Evolutionary conservation across 352 stramenopile species (phyloP).

Genomic region (Globisporangium cystogenes): DNA sequence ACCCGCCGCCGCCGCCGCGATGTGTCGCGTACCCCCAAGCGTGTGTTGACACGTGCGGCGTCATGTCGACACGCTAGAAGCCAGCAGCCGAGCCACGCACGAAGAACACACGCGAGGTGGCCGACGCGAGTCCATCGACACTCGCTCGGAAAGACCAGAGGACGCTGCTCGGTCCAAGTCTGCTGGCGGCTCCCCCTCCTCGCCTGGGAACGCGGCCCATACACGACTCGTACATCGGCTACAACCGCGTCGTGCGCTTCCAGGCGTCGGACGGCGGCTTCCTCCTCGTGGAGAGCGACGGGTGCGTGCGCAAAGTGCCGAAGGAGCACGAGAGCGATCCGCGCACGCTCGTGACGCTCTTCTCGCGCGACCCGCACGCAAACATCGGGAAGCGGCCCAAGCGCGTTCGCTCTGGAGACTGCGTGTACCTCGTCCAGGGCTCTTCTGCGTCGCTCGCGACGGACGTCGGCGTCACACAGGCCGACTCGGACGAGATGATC

Average conservation of each 20-base stretch:
- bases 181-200: neutral
- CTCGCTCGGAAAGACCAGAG: neutral
- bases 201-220: neutral
- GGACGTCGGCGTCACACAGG: slow-evolving; percentile 7
- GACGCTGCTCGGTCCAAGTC: neutral
- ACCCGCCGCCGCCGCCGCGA: no score
- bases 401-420: slow-evolving; percentile 16
- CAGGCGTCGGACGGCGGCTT: slow-evolving; percentile 30
- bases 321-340: slow-evolving; percentile 17
- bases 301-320: slow-evolving; percentile 26
- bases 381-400: slow-evolving; percentile 16
- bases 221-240: slow-evolving; percentile 19
- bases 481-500: slow-evolving; percentile 12
- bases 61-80: neutral
- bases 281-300: slow-evolving; percentile 30
- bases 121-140: neutral
- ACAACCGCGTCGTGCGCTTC: slow-evolving; percentile 29
- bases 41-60: neutral
- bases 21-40: neutral
- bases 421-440: slow-evolving; percentile 26
- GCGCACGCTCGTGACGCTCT: slow-evolving; percentile 31
- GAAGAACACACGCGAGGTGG: no score
- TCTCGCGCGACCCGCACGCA: slow-evolving; percentile 21
- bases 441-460: slow-evolving; percentile 13
- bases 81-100: neutral